Conservation (phyloP, 164 flowering plant species). For the Houttuynia cordata region DNA sequence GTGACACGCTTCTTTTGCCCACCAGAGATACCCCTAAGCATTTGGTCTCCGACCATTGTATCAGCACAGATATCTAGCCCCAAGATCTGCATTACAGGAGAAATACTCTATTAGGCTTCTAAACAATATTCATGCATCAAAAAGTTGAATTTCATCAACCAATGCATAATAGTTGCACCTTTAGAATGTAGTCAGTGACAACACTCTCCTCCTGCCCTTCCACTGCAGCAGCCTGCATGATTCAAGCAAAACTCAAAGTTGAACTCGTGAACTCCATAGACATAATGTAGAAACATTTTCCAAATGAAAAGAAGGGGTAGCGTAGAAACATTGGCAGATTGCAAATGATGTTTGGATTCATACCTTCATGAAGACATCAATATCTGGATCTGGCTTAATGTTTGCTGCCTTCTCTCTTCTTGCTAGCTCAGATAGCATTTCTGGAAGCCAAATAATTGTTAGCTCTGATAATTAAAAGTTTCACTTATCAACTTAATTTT, state of each 20-base stretch:
- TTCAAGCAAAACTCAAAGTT: background rate
- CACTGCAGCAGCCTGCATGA: slow-evolving; percentile 32
- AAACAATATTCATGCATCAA: background rate
- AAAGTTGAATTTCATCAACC: background rate
- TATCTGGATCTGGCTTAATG: slow-evolving; percentile 92
- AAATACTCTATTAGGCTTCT: background rate
- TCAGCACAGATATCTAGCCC: slow-evolving; percentile 25
- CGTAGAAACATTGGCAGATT: too few species aligned
- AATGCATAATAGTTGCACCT: slow-evolving; percentile 9
- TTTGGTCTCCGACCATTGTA: slow-evolving; percentile 21
- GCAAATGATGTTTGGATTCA: background rate
- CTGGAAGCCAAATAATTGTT: slow-evolving; percentile 18
- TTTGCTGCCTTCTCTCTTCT: slow-evolving; percentile 87
- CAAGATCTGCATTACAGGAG: slow-evolving; percentile 11
- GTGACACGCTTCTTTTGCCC: slow-evolving; percentile 25
- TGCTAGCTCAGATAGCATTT: slow-evolving; percentile 85
- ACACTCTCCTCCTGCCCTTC: slow-evolving; percentile 37
- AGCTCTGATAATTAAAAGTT: background rate
- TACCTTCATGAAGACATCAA: slow-evolving; percentile 95
- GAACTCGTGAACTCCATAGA: background rate
- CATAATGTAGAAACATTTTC: background rate
- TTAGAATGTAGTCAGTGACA: slow-evolving; percentile 24
- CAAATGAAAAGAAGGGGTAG: too few species aligned
- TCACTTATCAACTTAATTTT: background rate
- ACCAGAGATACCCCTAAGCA: slow-evolving; percentile 23